Conservation (phyloP, 306 rosid genomes). For the Lupinus albus region DNA sequence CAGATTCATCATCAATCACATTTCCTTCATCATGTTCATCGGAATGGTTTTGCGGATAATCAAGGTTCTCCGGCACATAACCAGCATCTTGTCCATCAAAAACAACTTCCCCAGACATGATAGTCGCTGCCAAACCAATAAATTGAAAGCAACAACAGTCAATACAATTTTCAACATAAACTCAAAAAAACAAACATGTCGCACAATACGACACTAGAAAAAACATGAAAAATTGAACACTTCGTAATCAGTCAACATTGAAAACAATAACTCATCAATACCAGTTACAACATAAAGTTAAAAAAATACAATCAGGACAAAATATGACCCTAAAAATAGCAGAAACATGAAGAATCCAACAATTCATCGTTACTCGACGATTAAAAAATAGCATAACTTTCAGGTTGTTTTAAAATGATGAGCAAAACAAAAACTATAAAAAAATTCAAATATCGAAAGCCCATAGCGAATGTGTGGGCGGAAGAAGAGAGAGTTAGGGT, state of each 20-base stretch:
- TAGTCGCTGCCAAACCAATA: constrained; percentile 19
- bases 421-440: too few relatives aligned
- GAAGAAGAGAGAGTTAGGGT: not conserved
- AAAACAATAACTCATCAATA: constrained; percentile 35
- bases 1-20: constrained; percentile 51
- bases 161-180: constrained; percentile 20
- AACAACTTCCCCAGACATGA: constrained; percentile 51
- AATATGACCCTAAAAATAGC: not conserved
- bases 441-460: constrained; percentile 8
- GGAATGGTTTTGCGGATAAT: constrained; percentile 42
- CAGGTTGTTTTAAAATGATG: too few relatives aligned
- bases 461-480: constrained; percentile 11
- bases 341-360: too few relatives aligned
- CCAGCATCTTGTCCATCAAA: constrained; percentile 53
- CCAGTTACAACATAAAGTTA: constrained; percentile 14
- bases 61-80: constrained; percentile 54
- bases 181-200: not conserved
- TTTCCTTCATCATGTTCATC: constrained; percentile 47
- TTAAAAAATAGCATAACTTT: not conserved
- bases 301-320: not conserved
- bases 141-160: constrained; percentile 28
- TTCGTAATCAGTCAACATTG: too few relatives aligned
- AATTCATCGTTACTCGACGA: not conserved
- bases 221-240: not conserved
- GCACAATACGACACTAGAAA: not conserved